Base-by-base conservation (phyloP, 371 early-diverging fungal species). In the Mycotypha africana region DNA sequence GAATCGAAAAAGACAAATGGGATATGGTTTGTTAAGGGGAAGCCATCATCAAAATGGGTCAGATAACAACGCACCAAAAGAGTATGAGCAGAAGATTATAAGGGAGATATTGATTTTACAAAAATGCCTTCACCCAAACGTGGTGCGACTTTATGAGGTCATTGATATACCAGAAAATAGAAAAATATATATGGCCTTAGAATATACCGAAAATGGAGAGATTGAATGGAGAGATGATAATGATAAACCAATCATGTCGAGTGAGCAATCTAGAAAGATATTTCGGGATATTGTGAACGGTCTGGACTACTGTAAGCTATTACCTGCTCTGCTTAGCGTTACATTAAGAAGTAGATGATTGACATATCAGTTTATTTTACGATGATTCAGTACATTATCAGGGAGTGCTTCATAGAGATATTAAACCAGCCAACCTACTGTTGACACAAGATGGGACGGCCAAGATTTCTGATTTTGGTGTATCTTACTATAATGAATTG, bases 401-500 rank as follows among this genome's bases (percentile, higher is more conserved):
- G 45, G 95, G 95, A 16, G 90, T 97, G 35, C 85, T 97, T 36
- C 96, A 97, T 53, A 83, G 97, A 19, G 97, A 95, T 51, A 90
- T 97, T 56, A 97, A 97, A 65, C 97, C 97, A 0, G 94, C 95
- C 41, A 97, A 97, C 57, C 64, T 97, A 23, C 62, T 97, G 19
- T 24, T 51, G 11, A 82, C 82, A 1, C 78, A 70, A 24, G 85
- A 86, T 33, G 73, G 79, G 4, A 62, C 81, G 3, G 94, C 93
- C 33, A 97, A 97, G 61, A 92, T 97, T 10, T 87, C 90, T 4
- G 97, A 97, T 53, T 95, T 97, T 81, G 96, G 97, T 35, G 96
- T 97, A 17, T 91, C 92, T 11, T 78, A 81, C 49, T 81, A 78
- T n/a, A 78, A 75, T 47, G 74, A 76, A 35, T 33, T 57, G 16